phyloP scores from a whole-genome alignment of 805 yeast species.

The Cyberlindnera maritima region DNA sequence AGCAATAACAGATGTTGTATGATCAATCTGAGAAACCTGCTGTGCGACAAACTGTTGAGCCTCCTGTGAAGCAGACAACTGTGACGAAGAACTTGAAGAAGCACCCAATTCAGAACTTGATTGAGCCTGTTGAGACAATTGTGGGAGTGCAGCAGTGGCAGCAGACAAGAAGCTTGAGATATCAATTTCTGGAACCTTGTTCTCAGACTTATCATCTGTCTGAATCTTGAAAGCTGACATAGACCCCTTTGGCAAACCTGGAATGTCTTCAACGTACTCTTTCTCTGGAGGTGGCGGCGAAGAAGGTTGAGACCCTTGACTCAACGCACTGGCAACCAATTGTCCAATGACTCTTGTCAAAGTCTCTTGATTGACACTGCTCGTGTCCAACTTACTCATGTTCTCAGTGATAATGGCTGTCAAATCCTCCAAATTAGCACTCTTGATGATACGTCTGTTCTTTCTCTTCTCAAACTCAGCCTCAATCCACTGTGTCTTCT shows the following conservation, averaged over 20 bases:
- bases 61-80: not conserved
- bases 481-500: constrained; percentile 68
- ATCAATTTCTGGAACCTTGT: not conserved
- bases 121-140: not conserved
- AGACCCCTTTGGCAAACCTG: constrained; percentile 30
- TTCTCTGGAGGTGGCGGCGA: constrained; percentile 8
- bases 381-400: constrained; percentile 40
- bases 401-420: constrained; percentile 27
- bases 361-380: constrained; percentile 40
- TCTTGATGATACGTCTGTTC: constrained; percentile 53
- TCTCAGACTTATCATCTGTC: constrained; percentile 3
- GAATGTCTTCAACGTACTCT: constrained; percentile 15
- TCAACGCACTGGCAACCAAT: constrained; percentile 21
- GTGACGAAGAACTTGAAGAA: not conserved
- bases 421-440: constrained; percentile 30
- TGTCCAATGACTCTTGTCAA: constrained; percentile 26
- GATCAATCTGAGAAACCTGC: not conserved
- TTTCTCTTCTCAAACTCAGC: constrained; percentile 67
- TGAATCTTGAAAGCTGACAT: constrained; percentile 31
- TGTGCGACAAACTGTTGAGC: not conserved
- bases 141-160: not conserved
- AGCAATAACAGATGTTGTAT: too few species aligned
- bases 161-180: constrained; percentile 9
- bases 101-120: not conserved
- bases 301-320: constrained; percentile 9